Evolutionary conservation across 2,329 filamentous ascomycete genomes (phyloP), one percentile per base, ranked within the genome.

Genomic region (Aureobasidium sp.): DNA sequence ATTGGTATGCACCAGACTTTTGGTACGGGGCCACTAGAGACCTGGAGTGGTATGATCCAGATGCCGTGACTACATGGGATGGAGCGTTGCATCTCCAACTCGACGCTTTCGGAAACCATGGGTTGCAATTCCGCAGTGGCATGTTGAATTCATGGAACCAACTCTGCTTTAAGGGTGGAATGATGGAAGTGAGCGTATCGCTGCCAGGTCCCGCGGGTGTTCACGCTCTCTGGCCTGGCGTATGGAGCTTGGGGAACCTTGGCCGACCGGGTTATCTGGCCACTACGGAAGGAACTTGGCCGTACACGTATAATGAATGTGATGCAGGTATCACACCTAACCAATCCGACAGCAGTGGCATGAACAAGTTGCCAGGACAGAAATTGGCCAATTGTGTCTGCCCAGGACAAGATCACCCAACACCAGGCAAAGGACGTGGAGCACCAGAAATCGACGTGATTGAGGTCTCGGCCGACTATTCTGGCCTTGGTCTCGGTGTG

Each of bases 121-220:
- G 71, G 25, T 70, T 81, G 12, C 69, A 77, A 45, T 81, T 76
- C 56, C 75, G 78, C 17, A 81, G 79, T 2, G 79, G 78, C 7
- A 82, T 82, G 79, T 65, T 82, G 56, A 78, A 82, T 65, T 79
- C 75, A 53, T 82, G 79, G 79, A 82, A 82, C 63, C 78, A 81
- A 41, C 67, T 82, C 5, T 83, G 81, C 69, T 82, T 83, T 70
- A 82, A 82, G 65, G 80, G 80, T 2, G 81, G 81, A 14, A 76
- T 80, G 22, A 77, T 81, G 57, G 81, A 83, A 61, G 78, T 82
- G 3, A 81, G 78, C 0, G 73, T 82, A 8, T 82, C 80, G 14
- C 70, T 83, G 3, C 79, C 81, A 22, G 81, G 81, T 17, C 79
- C 79, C 48, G 75, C 76, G 31, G 79, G 78, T 41, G 69, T 78